A percentile compares a stretch with the other conserved stretches of the same genome.
These are phyloP conservation scores for Amylostereum areolatum DNA, from an alignment of 1,284 basidiomycete genomes.

Conservation along the genomic window DNA sequence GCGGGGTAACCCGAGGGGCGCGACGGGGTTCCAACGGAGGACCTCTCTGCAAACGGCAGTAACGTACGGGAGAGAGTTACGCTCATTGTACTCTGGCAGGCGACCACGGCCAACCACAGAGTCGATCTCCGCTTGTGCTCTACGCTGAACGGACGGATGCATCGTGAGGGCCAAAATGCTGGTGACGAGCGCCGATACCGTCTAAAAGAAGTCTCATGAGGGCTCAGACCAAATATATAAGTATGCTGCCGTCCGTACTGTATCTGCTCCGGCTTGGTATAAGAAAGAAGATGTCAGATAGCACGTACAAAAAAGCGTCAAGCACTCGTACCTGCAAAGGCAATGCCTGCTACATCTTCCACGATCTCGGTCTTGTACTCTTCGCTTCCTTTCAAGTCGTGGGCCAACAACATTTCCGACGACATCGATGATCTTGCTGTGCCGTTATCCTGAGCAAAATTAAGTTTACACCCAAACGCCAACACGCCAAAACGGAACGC, in stretches of 20 bases:
- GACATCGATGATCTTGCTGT: slow-evolving; percentile 5
- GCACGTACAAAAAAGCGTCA: not conserved
- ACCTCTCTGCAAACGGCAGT: slow-evolving; percentile 7
- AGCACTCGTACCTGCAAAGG: not conserved
- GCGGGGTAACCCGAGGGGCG: slow-evolving; percentile 1
- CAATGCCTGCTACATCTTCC: not conserved
- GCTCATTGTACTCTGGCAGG: slow-evolving; percentile 6
- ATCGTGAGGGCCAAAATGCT: not conserved
- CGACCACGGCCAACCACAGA: slow-evolving; percentile 6
- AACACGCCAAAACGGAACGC: not conserved
- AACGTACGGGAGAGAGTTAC: slow-evolving; percentile 3
- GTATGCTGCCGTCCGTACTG: not conserved
- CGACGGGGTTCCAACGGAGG: slow-evolving; percentile 1
- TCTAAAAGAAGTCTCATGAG: not conserved
- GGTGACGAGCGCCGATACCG: not conserved
- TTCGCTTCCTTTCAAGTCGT: not conserved
- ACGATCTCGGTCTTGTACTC: not conserved
- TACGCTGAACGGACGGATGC: slow-evolving; percentile 5
- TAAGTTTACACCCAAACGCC: not conserved
- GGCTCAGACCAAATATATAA: not conserved
- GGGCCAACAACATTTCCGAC: not conserved
- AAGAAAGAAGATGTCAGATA: not conserved
- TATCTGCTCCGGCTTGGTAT: slow-evolving; percentile 3
- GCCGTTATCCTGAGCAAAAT: not conserved
- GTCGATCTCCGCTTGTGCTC: slow-evolving; percentile 6